These are phyloP conservation scores for Naganishia kalamii DNA, from an alignment of 768 basidiomycete species.

Conservation along the genomic window DNA sequence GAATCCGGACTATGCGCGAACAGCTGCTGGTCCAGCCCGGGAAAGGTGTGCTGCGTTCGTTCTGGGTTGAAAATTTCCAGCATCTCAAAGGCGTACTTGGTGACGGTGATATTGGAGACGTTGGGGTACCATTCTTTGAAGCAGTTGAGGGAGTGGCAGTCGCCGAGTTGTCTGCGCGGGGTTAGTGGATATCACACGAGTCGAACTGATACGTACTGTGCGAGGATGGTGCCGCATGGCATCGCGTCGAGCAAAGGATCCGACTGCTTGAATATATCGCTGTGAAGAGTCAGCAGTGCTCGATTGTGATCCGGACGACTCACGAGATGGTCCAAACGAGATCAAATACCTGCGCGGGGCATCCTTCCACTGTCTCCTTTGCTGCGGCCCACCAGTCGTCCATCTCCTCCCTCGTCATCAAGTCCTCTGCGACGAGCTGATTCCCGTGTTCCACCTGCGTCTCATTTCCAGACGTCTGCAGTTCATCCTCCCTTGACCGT, in stretches of 20 bases:
- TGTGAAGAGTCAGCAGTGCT: constrained; percentile 6
- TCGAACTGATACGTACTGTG: constrained; percentile 35
- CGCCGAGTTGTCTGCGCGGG: constrained; percentile 34
- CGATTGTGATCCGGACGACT: constrained; percentile 19
- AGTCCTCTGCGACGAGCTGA: constrained; percentile 21
- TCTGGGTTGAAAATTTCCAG: constrained; percentile 38
- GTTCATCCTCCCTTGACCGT: background rate
- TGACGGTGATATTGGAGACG: constrained; percentile 43
- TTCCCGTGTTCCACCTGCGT: background rate
- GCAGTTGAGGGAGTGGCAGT: constrained; percentile 40
- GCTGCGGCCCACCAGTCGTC: constrained; percentile 1
- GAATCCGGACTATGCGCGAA: constrained; percentile 45
- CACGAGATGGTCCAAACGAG: constrained; percentile 44
- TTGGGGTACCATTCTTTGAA: constrained; percentile 42
- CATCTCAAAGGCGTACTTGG: constrained; percentile 46
- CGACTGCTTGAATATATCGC: constrained; percentile 43
- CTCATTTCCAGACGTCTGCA: background rate
- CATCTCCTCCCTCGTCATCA: constrained; percentile 16
- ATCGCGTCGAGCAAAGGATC: constrained; percentile 40
- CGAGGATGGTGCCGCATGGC: constrained; percentile 41
- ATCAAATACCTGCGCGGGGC: constrained; percentile 22
- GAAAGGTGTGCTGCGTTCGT: constrained; percentile 30
- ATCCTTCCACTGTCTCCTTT: constrained; percentile 4
- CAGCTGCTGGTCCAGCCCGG: constrained; percentile 35
- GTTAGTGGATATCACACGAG: background rate